Base-by-base conservation (phyloP, 176 grass and related monocot genomes). In the Echinochloa phyllopogon region DNA sequence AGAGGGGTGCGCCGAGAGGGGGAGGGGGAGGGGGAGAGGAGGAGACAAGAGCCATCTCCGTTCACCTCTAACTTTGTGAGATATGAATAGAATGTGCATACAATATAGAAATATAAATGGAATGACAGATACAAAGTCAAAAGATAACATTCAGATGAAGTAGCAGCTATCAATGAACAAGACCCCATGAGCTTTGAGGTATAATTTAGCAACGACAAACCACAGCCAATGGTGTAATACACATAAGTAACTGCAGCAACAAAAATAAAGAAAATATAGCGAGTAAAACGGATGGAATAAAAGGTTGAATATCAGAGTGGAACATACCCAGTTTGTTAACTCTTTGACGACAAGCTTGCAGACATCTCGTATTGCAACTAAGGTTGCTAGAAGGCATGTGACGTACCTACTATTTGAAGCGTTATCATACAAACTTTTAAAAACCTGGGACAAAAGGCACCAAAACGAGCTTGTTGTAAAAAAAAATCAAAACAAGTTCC, bases 321-420 rank as follows among this genome's bases (percentile, higher is more conserved):
- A 45, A 83, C 83, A 89, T 87, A 96, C 94, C 91, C 88, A 96
- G 75, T 87, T 93, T 59, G 91, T 93, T 56, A 96, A 74, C 86
- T 96, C 94, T 85, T 91, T 96, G 69, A 96, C 91, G 73, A 88
- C 91, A 85, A 96, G 91, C 59, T 96, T 96, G 86, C 91, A 91
- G 65, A 93, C 86, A 91, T 96, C 91, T 65, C 94, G 83, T 79
- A 93, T 89, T 27, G 91, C 77, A 73, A 89, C 94, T 76, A 96
- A 80, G 82, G 88, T 91, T 76, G 88, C 88, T 47, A 96, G 77
- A 84, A 83, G 86, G 52, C 83, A 96, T 20, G 78, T 80, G 55
- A 96, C 82, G 50, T 80, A 76, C 9, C 64, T 73, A 82, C 77
- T 79, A 80, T 93, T 96, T 87, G 88, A 93, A 50, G 84, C 53